A percentile compares a stretch with the other conserved stretches of the same genome.
phyloP scores from a whole-genome alignment of 2,329 filamentous ascomycete species.

The Emericellopsis cladophorae region DNA sequence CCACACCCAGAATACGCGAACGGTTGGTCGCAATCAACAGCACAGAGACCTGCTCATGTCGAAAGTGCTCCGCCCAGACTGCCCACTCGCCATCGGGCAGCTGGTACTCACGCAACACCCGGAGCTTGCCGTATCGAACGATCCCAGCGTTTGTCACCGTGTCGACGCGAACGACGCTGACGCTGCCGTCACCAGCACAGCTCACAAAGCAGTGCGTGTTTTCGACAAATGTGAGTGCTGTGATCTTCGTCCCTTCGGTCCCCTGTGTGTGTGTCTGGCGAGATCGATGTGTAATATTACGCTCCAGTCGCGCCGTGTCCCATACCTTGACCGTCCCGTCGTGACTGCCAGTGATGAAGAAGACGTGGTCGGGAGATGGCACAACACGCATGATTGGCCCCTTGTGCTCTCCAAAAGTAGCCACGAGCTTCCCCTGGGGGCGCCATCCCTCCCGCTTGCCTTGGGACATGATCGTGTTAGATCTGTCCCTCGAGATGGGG shows the following conservation, averaged over 20 bases:
- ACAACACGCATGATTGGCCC: conserved; percentile 71
- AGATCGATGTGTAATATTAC: conserved; percentile 79
- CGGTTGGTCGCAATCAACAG: conserved; percentile 78
- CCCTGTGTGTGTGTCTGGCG: conserved; percentile 70
- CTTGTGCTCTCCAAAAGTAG: conserved; percentile 79
- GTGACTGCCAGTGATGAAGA: conserved; percentile 88
- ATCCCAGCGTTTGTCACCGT: conserved; percentile 32
- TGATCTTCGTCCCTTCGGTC: conserved; percentile 55
- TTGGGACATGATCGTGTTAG: conserved; percentile 34
- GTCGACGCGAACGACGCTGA: conserved; percentile 79
- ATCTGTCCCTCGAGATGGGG: conserved; percentile 45
- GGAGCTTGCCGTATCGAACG: conserved; percentile 67
- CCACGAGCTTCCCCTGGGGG: conserved; percentile 72
- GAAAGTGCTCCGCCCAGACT: conserved; percentile 88
- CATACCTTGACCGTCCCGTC: conserved; percentile 87
- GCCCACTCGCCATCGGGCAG: conserved; percentile 64
- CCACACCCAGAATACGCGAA: conserved; percentile 71
- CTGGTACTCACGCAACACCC: conserved; percentile 66
- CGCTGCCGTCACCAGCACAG: conserved; percentile 77
- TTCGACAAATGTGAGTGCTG: conserved; percentile 81
- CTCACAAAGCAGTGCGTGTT: conserved; percentile 89
- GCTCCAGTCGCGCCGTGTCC: conserved; percentile 82
- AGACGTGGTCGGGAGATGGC: conserved; percentile 78
- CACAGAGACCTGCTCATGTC: conserved; percentile 67
- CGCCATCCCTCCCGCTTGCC: conserved; percentile 51